phyloP scores from a whole-genome alignment of 345 rosid genomes.

The Citrus glauca region DNA sequence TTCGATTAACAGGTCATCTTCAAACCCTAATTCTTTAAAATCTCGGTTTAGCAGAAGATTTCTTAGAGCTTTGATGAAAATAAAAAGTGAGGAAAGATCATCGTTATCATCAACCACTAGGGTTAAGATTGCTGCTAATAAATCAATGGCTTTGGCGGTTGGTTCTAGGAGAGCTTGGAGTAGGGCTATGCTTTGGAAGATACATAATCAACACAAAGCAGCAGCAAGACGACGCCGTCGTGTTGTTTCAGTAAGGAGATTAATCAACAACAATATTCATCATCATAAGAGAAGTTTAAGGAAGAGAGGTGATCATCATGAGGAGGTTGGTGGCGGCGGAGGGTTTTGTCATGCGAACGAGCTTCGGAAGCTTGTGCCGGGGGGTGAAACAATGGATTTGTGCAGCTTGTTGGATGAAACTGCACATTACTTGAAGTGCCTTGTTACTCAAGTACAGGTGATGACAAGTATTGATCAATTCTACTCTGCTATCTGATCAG shows the following conservation, averaged over 20 bases:
- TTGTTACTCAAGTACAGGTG: constrained; percentile 52
- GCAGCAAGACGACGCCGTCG: background rate
- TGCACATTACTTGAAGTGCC: constrained; percentile 54
- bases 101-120: constrained; percentile 6
- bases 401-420: constrained; percentile 51
- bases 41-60: constrained; percentile 42
- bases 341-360: constrained; percentile 6
- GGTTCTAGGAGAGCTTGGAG: constrained; percentile 52
- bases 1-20: background rate
- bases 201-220: constrained; percentile 10
- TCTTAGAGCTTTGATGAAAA: constrained; percentile 34
- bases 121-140: constrained; percentile 48
- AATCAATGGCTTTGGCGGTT: constrained; percentile 48
- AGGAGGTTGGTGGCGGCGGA: background rate
- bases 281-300: background rate
- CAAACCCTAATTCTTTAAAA: constrained; percentile 25
- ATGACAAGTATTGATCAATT: constrained; percentile 46
- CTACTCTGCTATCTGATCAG: constrained; percentile 25
- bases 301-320: background rate
- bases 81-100: constrained; percentile 12
- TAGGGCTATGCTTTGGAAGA: constrained; percentile 36
- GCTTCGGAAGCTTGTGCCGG: constrained; percentile 55
- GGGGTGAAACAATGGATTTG: constrained; percentile 48
- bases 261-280: background rate
- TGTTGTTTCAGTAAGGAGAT: background rate